Evolutionary conservation across 108 stramenopile genomes (phyloP), one percentile per base, ranked within the genome.

Genomic region (Seminavis robusta): DNA sequence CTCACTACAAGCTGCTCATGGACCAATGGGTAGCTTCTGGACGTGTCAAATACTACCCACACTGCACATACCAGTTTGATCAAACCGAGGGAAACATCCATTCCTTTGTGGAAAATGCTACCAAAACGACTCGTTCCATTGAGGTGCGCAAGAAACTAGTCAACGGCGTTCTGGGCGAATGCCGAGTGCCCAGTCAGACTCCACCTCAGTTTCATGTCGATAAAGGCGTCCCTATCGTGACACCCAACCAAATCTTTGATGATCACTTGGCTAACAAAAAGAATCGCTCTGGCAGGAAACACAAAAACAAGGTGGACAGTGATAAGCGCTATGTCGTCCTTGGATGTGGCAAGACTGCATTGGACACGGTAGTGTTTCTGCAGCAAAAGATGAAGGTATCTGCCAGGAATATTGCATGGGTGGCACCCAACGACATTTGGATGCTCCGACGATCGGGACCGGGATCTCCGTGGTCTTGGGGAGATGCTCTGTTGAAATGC

Each of bases 341-440:
- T 25, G 63, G 63, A 21, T 15, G 21, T 41, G 63, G 63, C 16
- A 64, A 64, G 43, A 64, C 63, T 8, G 63, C 37, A 1, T 56
- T 64, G 63, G 63, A 64, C 33, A 28, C 63, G 7, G 41, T 64
- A 3, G 49, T 51, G 13, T 64, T 33, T 31, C 54, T 64, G 4
- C 63, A 64, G 40, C 39, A 23, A 15, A 27, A 28, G 8, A 58
- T 48, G 46, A 68, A 61, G 8, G 52, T 68, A 1, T 3, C 33
- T 6, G 59, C 59, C 4, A 7, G 9, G 20, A 20, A 59, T 0
- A 68, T 68, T 34, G 31, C 46, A 7, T 68, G 67, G 67, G 52
- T 68, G 4, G 34, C 61, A 17, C 49, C 67, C 28, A 49, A 68
- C 15, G 67, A 68, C 27, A 60, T 58, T 2, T 68, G 67, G 67